phyloP scores from a whole-genome alignment of 2,329 filamentous ascomycete species.

The Calonectria pseudoturangicola region DNA sequence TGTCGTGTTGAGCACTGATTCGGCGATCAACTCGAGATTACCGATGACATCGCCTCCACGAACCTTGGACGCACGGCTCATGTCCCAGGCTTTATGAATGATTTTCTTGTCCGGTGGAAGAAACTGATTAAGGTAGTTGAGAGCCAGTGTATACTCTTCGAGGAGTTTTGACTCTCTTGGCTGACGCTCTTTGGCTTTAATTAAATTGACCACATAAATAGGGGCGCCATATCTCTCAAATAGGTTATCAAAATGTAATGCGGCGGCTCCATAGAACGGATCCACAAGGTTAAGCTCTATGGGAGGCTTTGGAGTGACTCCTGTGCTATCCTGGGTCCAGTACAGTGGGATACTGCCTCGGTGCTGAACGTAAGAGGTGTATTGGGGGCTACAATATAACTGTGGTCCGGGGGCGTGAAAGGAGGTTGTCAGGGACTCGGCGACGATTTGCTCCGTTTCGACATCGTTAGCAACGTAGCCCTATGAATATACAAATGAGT shows the following conservation, averaged over 20 bases:
- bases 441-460: slow-evolving; percentile 98
- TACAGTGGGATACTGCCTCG: slow-evolving; percentile 96
- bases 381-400: slow-evolving; percentile 91
- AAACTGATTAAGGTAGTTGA: slow-evolving; percentile 96
- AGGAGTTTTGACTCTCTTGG: slow-evolving; percentile 94
- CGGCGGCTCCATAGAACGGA: slow-evolving; percentile 95
- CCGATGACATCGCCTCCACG: slow-evolving; percentile 96
- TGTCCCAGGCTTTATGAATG: slow-evolving; percentile 96
- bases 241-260: slow-evolving; percentile 94
- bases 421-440: slow-evolving; percentile 93
- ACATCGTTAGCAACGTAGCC: slow-evolving; percentile 99
- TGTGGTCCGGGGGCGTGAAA: slow-evolving; percentile 93
- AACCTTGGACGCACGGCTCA: slow-evolving; percentile 95
- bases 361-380: slow-evolving; percentile 97
- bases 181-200: slow-evolving; percentile 90
- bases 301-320: slow-evolving; percentile 95
- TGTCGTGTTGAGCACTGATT: slow-evolving; percentile 88
- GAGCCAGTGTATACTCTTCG: slow-evolving; percentile 88
- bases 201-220: slow-evolving; percentile 92
- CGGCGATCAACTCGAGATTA: slow-evolving; percentile 91
- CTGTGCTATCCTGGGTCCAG: slow-evolving; percentile 97
- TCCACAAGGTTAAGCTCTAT: slow-evolving; percentile 97
- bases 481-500: slow-evolving; percentile 46
- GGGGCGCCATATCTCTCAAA: slow-evolving; percentile 96
- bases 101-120: slow-evolving; percentile 90